Conservation (phyloP, 768 basidiomycete genomes). For the Hygrophoropsis aurantiaca region DNA sequence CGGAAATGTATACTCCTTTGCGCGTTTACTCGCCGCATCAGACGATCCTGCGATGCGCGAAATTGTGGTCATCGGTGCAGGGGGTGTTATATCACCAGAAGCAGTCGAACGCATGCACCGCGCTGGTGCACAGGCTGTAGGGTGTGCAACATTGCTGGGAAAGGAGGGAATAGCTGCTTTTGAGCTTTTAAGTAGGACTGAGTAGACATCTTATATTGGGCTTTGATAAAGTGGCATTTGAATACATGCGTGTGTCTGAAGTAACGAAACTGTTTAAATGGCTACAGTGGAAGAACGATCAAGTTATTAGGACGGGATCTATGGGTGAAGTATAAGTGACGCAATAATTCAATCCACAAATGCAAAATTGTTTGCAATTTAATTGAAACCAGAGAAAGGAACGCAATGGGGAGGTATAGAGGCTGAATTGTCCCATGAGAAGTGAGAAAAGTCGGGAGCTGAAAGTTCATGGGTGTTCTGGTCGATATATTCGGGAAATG, state of each 20-base stretch:
- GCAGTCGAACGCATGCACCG: constrained; percentile 67
- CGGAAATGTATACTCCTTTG: constrained; percentile 72
- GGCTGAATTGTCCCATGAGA: constrained; percentile 17
- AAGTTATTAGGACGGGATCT: constrained; percentile 8
- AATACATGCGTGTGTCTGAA: constrained; percentile 12
- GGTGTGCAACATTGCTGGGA: constrained; percentile 56
- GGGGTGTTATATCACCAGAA: constrained; percentile 67
- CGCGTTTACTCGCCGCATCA: constrained; percentile 46
- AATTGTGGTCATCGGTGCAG: constrained; percentile 75
- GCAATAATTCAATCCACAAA: constrained; percentile 24
- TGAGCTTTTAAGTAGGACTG: constrained; percentile 33
- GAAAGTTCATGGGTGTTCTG: neutral
- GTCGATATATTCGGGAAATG: too few species aligned
- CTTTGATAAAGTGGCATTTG: neutral
- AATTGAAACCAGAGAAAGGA: too few species aligned
- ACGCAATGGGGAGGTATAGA: neutral
- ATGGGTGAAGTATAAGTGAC: constrained; percentile 20
- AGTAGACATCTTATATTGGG: neutral
- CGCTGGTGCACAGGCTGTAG: constrained; percentile 75
- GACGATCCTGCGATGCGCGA: constrained; percentile 39
- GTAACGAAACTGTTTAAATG: constrained; percentile 4
- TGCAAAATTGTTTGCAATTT: constrained; percentile 3
- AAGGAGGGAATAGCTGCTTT: constrained; percentile 55
- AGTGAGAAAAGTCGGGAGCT: constrained; percentile 13
- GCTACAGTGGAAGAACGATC: constrained; percentile 18